Base-by-base conservation (phyloP, 1,139 yeast genomes). In the Lizanozyma gosingica region DNA sequence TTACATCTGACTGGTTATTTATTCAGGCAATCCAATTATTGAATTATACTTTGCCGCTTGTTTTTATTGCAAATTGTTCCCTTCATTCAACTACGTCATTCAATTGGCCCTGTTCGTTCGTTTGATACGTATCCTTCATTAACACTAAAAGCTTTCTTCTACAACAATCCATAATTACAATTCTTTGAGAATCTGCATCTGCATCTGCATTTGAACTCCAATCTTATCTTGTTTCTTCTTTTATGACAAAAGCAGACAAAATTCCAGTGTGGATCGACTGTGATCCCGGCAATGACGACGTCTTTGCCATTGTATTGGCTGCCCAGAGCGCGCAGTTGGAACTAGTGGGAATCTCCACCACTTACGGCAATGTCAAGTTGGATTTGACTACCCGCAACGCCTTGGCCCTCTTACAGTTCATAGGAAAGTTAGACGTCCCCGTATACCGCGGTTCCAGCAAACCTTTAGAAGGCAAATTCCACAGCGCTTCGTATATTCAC, bases 281-380 rank as follows among this genome's bases (percentile, higher is more conserved):
- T 55, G 96, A 87, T 55, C 94, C 95, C 0, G 95, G 95, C 2
- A 92, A 84, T 52, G 96, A 87, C 55, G 97, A 87, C 53, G 84
- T 87, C 2, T 74, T 85, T 40, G 95, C 94, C 8, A 67, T 87
- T 4, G 62, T 84, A 15, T 51, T 87, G 34, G 76, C 85, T 0
- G 63, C 77, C 3, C 78, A 72, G 54, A 72, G 77, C 46, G 84
- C 84, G 0, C 61, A 69, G 35, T 76, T 80, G 55, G 55, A 77
- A 9, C 61, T 87, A 8, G 56, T 83, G 3, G 96, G 95, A 1
- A 72, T 87, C 22, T 82, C 94, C 15, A 83, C 95, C 0, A 85
- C 83, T 4, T 84, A 80, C 53, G 97, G 97, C 1, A 85, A 85
- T 52, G 80, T 92, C 1, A 71, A 87, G 2, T 63, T 84, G 15